These are phyloP conservation scores for Geotrichum europaeum DNA, from an alignment of 1,139 yeast genomes.

Conservation along the genomic window DNA sequence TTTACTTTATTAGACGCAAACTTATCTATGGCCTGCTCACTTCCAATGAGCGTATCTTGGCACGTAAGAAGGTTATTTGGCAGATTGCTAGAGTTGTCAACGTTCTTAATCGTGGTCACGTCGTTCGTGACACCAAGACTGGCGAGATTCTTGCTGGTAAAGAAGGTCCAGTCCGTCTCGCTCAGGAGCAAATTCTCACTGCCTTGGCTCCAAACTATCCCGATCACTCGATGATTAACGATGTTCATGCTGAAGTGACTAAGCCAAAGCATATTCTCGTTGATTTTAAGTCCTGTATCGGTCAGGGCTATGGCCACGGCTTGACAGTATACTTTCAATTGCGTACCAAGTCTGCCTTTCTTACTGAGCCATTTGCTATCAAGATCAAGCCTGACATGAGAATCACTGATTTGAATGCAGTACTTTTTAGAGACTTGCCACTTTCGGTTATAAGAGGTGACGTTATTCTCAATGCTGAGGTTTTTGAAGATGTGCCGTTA, in stretches of 20 bases:
- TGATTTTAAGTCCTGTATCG: slow-evolving; percentile 67
- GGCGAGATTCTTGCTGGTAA: slow-evolving; percentile 53
- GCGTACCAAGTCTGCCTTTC: slow-evolving; percentile 55
- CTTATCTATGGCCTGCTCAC: slow-evolving; percentile 55
- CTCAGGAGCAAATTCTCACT: slow-evolving; percentile 61
- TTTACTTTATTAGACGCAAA: slow-evolving; percentile 59
- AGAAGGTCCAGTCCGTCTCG: slow-evolving; percentile 49
- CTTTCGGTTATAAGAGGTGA: slow-evolving; percentile 42
- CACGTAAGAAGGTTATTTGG: slow-evolving; percentile 55
- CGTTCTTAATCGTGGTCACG: slow-evolving; percentile 56
- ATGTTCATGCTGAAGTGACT: slow-evolving; percentile 30
- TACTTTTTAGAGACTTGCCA: slow-evolving; percentile 72
- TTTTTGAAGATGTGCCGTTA: slow-evolving; percentile 30
- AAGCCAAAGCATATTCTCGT: slow-evolving; percentile 72
- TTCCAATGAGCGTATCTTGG: slow-evolving; percentile 46
- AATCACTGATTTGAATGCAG: slow-evolving; percentile 65
- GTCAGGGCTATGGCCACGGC: slow-evolving; percentile 50
- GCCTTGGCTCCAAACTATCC: slow-evolving; percentile 75
- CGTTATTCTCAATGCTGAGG: slow-evolving; percentile 30
- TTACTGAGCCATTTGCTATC: slow-evolving; percentile 78
- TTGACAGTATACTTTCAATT: slow-evolving; percentile 68
- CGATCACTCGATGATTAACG: slow-evolving; percentile 33
- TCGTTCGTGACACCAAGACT: slow-evolving; percentile 64
- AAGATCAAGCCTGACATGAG: slow-evolving; percentile 58
- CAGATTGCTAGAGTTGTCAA: slow-evolving; percentile 63